phyloP scores from a whole-genome alignment of 2,329 filamentous ascomycete genomes.

The Aspergillus persii region DNA sequence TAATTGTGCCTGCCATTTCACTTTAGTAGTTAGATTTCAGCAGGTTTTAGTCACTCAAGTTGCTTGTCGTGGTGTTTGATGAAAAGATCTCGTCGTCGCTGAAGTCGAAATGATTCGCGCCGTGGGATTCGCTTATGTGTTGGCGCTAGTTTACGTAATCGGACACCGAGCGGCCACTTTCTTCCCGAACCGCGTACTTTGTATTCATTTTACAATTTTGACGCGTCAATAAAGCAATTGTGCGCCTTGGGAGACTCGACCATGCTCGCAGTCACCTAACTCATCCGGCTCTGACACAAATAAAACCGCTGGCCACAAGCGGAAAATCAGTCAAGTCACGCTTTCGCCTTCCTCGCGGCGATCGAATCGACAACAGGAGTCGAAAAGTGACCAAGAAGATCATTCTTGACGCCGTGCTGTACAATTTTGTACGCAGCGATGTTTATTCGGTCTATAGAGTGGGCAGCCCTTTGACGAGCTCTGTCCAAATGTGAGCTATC shows the following conservation, averaged over 20 bases:
- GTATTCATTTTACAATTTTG: background rate
- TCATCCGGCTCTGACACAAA: slow-evolving; percentile 17
- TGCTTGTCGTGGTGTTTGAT: background rate
- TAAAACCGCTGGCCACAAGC: slow-evolving; percentile 19
- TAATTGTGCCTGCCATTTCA: background rate
- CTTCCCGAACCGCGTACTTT: background rate
- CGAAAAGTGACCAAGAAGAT: slow-evolving; percentile 2
- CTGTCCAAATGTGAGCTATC: slow-evolving; percentile 25
- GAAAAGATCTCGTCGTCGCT: background rate
- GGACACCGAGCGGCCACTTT: background rate
- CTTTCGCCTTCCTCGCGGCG: slow-evolving; percentile 9
- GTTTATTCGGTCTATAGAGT: slow-evolving; percentile 25
- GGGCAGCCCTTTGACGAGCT: slow-evolving; percentile 18
- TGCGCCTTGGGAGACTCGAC: slow-evolving; percentile 12
- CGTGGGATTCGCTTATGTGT: background rate
- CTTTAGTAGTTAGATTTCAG: background rate
- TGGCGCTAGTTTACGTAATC: background rate
- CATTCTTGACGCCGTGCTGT: slow-evolving; percentile 13
- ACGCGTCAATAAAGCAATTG: slow-evolving; percentile 8
- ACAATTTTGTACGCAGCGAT: slow-evolving; percentile 30
- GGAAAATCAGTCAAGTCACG: slow-evolving; percentile 21
- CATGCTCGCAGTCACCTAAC: slow-evolving; percentile 6
- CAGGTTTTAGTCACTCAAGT: background rate
- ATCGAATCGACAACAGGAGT: slow-evolving; percentile 5
- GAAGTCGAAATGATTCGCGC: background rate